These are phyloP conservation scores for Mycena rebaudengoi DNA, from an alignment of 768 basidiomycete species.

Conservation along the genomic window DNA sequence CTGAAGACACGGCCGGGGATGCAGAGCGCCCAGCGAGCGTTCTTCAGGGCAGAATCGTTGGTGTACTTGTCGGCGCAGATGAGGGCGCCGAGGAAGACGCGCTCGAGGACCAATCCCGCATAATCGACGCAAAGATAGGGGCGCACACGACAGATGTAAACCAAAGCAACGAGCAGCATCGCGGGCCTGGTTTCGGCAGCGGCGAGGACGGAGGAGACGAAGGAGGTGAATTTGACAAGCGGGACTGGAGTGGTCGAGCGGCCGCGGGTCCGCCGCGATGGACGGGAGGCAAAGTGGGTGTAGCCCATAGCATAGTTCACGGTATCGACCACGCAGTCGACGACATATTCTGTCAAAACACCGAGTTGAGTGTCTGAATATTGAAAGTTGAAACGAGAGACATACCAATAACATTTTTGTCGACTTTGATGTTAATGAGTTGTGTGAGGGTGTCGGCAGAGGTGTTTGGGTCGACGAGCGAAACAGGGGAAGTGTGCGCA, in stretches of 20 bases:
- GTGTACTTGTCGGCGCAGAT: conserved; percentile 8
- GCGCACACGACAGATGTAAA: conserved; percentile 50
- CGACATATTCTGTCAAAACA: conserved; percentile 50
- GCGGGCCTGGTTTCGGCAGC: background rate
- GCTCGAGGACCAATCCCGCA: conserved; percentile 37
- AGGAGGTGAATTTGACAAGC: no score
- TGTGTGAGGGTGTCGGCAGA: conserved; percentile 51
- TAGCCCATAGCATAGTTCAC: conserved; percentile 58
- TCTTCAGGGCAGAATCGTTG: conserved; percentile 32
- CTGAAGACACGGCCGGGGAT: conserved; percentile 60
- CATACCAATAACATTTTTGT: conserved; percentile 54
- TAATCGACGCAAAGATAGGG: conserved; percentile 58
- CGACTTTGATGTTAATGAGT: conserved; percentile 51
- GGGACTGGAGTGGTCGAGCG: background rate
- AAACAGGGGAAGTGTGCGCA: no score
- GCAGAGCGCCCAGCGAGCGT: conserved; percentile 66
- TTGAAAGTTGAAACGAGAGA: conserved; percentile 7
- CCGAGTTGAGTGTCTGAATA: background rate
- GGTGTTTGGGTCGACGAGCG: conserved; percentile 55
- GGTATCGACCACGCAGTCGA: conserved; percentile 53
- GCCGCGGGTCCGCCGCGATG: conserved; percentile 45
- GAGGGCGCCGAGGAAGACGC: conserved; percentile 13
- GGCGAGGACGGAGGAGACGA: background rate
- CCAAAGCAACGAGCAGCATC: background rate
- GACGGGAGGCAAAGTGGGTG: conserved; percentile 53